These are phyloP conservation scores for Xylaria arbuscula DNA, from an alignment of 2,329 filamentous ascomycete species.

Conservation along the genomic window DNA sequence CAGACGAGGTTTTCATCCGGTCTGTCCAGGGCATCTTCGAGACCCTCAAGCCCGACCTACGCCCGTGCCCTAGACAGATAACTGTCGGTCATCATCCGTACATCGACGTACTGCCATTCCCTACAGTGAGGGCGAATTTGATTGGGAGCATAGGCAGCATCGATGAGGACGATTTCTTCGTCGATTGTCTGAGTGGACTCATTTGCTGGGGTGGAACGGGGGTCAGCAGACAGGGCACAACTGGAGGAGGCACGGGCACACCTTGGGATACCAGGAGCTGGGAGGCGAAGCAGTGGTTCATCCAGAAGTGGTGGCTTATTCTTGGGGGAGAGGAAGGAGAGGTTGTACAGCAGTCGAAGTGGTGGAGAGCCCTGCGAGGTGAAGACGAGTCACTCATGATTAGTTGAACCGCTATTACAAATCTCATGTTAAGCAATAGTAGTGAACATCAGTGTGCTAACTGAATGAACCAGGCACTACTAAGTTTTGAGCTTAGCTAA, in stretches of 20 bases:
- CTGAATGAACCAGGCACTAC: too few species aligned
- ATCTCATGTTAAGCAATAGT: neutral
- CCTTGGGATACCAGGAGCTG: neutral
- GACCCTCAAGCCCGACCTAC: neutral
- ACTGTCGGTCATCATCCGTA: neutral
- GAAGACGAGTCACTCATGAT: neutral
- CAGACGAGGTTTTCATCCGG: neutral
- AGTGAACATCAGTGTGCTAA: neutral
- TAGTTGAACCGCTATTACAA: neutral
- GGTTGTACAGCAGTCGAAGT: neutral
- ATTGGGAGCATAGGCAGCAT: neutral
- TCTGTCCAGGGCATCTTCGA: neutral
- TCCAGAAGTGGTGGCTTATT: neutral
- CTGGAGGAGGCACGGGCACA: neutral
- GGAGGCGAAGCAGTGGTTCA: neutral
- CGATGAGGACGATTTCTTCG: slow-evolving; percentile 1
- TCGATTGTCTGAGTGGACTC: neutral
- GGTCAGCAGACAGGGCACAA: neutral
- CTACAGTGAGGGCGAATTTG: neutral
- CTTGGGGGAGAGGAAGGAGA: neutral
- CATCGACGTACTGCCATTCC: neutral
- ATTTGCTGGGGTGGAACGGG: neutral
- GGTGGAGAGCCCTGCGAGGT: neutral
- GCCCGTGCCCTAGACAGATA: neutral
- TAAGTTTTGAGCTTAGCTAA: too few species aligned